Evolutionary conservation across 495 filamentous ascomycete species (phyloP).

Genomic region (Trypethelium eluteriae): DNA sequence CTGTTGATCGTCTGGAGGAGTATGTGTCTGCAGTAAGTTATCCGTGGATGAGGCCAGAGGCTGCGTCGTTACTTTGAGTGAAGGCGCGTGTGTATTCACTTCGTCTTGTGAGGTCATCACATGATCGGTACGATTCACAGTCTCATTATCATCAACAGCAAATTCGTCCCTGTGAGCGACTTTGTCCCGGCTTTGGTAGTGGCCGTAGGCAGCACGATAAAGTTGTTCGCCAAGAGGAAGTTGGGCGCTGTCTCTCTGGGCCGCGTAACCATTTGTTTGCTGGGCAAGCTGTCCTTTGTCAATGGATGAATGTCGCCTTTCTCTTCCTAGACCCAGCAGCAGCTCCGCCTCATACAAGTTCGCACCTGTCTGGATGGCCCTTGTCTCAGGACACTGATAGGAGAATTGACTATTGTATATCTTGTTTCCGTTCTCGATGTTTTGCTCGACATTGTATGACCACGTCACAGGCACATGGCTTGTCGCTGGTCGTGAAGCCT

Average conservation of each 20-base stretch:
- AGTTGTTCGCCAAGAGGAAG: background rate
- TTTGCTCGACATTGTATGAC: slow-evolving; percentile 30
- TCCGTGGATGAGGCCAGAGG: background rate
- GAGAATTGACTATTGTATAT: background rate
- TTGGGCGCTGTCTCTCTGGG: background rate
- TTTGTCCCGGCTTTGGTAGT: background rate
- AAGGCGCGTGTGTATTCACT: background rate
- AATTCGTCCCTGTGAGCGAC: too few relatives aligned
- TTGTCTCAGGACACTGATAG: background rate
- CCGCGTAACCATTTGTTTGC: background rate
- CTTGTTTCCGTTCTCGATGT: slow-evolving; percentile 22
- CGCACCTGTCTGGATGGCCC: background rate
- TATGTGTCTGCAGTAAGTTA: slow-evolving; percentile 21
- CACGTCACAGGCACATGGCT: slow-evolving; percentile 33
- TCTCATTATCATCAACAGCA: background rate
- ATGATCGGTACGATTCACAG: background rate
- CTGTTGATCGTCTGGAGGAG: slow-evolving; percentile 24
- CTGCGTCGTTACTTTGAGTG: background rate
- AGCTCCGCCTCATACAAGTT: slow-evolving; percentile 2
- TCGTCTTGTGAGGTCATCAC: background rate
- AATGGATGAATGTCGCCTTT: slow-evolving; percentile 6
- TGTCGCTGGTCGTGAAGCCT: slow-evolving; percentile 38
- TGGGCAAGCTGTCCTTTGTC: background rate
- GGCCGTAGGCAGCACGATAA: slow-evolving; percentile 1
- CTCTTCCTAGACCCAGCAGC: slow-evolving; percentile 6